Percentiles rank a stretch among this genome's conserved stretches.
Conservation (phyloP, 2,329 filamentous ascomycete species). For the Aspergillus pseudoterreus region DNA sequence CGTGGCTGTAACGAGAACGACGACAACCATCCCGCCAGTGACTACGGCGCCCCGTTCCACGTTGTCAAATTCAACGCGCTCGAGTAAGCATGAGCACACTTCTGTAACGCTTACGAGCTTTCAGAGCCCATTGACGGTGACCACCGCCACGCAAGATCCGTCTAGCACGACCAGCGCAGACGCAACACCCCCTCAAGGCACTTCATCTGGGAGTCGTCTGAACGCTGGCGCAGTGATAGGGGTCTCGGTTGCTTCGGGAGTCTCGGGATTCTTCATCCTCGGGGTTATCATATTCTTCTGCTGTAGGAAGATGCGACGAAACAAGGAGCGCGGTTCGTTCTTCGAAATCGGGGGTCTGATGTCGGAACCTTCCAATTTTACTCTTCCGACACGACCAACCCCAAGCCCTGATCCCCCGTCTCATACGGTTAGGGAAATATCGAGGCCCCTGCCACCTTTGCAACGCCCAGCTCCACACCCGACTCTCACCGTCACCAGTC, state of each 20-base stretch:
- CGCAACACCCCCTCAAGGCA: too few species aligned
- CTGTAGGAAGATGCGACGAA: constrained; percentile 26
- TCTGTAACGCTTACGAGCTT: constrained; percentile 13
- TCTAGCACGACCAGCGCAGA: constrained; percentile 11
- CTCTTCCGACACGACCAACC: constrained; percentile 21
- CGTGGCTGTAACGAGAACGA: constrained; percentile 11
- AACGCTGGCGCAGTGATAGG: constrained; percentile 33
- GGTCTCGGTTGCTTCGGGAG: constrained; percentile 33
- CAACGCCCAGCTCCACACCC: constrained; percentile 15
- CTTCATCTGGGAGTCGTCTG: constrained; percentile 14
- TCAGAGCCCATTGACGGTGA: constrained; percentile 15
- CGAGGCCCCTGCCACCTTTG: constrained; percentile 17
- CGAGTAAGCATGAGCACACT: constrained; percentile 3
- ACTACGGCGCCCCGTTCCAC: neutral
- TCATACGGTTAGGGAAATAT: constrained; percentile 13
- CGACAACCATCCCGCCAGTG: neutral
- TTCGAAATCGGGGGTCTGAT: constrained; percentile 40
- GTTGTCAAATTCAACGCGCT: neutral
- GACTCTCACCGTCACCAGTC: constrained; percentile 15
- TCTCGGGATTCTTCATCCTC: constrained; percentile 33
- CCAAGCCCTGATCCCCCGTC: constrained; percentile 13
- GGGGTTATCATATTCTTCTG: constrained; percentile 30
- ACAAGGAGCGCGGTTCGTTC: constrained; percentile 20
- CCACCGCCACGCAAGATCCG: constrained; percentile 9
- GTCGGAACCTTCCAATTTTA: constrained; percentile 34